A percentile compares a stretch with the other conserved stretches of the same genome.
These are phyloP conservation scores for Fusarium nygamai DNA, from an alignment of 2,329 filamentous ascomycete species.

Conservation along the genomic window DNA sequence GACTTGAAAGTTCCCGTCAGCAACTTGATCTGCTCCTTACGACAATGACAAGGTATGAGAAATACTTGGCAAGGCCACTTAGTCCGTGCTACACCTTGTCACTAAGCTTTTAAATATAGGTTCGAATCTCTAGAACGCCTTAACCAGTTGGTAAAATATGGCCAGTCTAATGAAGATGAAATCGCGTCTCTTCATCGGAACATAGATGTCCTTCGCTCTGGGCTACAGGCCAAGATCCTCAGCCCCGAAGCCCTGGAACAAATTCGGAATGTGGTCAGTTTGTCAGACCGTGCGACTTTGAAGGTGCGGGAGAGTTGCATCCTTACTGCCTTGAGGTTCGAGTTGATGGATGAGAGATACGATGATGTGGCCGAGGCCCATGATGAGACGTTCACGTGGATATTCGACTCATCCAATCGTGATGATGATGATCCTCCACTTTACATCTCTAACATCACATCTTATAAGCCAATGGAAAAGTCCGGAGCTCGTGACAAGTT, in stretches of 20 bases:
- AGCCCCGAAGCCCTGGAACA: background rate
- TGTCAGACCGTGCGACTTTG: background rate
- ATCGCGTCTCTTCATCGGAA: background rate
- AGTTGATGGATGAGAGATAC: background rate
- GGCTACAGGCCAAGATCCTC: background rate
- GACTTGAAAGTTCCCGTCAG: background rate
- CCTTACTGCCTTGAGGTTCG: background rate
- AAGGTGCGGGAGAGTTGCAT: background rate
- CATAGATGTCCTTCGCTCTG: background rate
- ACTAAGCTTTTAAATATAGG: fast-evolving
- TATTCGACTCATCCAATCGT: background rate
- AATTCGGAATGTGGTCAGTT: background rate
- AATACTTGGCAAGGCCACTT: no score
- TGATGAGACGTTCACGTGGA: background rate
- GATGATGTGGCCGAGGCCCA: background rate
- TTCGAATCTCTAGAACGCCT: background rate
- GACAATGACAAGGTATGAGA: background rate
- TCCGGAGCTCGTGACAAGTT: fast-evolving
- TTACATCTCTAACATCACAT: fast-evolving
- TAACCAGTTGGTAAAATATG: background rate
- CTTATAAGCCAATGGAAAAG: fast-evolving
- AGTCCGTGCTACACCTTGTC: fast-evolving
- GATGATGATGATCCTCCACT: fast-evolving
- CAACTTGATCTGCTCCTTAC: background rate
- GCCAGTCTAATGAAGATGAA: fast-evolving